Evolutionary conservation across 208 protist species (phyloP).

Genomic region (Zelonia costaricensis): DNA sequence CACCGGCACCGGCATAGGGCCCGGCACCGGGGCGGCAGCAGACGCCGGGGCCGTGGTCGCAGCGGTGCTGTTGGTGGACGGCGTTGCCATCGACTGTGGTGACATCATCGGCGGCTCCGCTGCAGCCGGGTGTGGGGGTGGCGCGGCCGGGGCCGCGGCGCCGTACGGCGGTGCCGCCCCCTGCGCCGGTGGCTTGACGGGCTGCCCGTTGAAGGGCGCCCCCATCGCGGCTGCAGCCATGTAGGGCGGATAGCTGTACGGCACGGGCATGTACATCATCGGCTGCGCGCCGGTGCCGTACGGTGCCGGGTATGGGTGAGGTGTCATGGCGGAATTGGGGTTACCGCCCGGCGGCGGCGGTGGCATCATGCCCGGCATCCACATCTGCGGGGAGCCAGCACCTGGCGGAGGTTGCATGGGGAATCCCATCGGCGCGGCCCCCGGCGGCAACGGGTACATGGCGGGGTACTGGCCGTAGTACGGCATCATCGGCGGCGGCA

Average conservation of each 20-base stretch:
- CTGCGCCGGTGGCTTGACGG: conserved; percentile 14
- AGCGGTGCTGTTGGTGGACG: conserved; percentile 6
- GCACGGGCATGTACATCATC: conserved; percentile 37
- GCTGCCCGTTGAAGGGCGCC: conserved; percentile 1
- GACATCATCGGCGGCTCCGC: conserved; percentile 10
- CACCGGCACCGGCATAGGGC: background rate
- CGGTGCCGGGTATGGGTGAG: conserved; percentile 14
- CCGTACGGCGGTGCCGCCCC: conserved; percentile 22
- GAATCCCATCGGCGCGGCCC: conserved; percentile 19
- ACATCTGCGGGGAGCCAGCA: conserved; percentile 19
- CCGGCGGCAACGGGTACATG: conserved; percentile 20
- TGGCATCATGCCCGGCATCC: conserved; percentile 29
- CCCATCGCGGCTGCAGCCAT: conserved; percentile 28
- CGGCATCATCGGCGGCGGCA: conserved; percentile 18
- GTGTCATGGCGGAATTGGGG: conserved; percentile 2
- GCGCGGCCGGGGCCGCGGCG: background rate
- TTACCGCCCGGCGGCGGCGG: conserved; percentile 4
- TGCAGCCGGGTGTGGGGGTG: conserved; percentile 2
- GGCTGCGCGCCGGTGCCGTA: conserved; percentile 21
- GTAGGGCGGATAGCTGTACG: conserved; percentile 35
- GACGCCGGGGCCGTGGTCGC: background rate
- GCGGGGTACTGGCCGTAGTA: conserved; percentile 32
- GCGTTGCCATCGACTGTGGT: conserved; percentile 8
- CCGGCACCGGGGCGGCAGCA: conserved; percentile 1
- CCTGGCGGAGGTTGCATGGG: conserved; percentile 8